Base-by-base conservation (phyloP, 805 yeast genomes). In the Cyberlindnera euphorbiae region DNA sequence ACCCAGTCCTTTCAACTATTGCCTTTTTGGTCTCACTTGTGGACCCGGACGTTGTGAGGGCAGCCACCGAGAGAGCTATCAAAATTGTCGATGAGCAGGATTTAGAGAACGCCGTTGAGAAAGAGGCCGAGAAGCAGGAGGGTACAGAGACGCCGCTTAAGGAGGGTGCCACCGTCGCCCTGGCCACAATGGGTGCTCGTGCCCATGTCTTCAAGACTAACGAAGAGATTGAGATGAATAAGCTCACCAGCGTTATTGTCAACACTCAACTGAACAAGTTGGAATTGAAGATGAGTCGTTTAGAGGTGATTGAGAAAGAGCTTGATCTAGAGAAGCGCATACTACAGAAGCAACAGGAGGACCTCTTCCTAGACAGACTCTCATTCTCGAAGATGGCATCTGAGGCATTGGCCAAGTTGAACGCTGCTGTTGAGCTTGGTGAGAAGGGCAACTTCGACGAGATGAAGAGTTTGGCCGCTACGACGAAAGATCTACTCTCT, bases 1-100 rank as follows among this genome's bases (percentile, higher is more conserved):
- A 93, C 59, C 98, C 99, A 3, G 88, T 93, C 4, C 71, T 93
- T 65, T 82, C 95, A 25, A 90, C 95, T n/a, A 72, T 93, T 44
- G 81, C 96, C 11, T 93, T 89, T 59, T 66, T 93, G 60, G 79
- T 89, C 0, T 79, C 86, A 26, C 62, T 89, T 33, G 94, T 88
- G 13, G 96, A 90, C 52, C 82, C 90, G 10, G 82, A 81, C 27
- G 83, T 83, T 16, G 96, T 90, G 1, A 77, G 79, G 38, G 87
- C 89, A 9, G 95, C 95, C 23, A 81, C 94, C 7, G 62, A 54
- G 21, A 64, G 79, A 32, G 88, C 87, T 0, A 69, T 78, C 6
- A 41, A 46, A 25, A 37, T 53, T n/a, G 47, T 45, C 8, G 54
- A 51, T 34, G 53, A 48, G 21, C 44, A 49, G 42, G 50, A 47